These are phyloP conservation scores for Termitomyces sp. DNA, from an alignment of 768 basidiomycete genomes.

Conservation along the genomic window DNA sequence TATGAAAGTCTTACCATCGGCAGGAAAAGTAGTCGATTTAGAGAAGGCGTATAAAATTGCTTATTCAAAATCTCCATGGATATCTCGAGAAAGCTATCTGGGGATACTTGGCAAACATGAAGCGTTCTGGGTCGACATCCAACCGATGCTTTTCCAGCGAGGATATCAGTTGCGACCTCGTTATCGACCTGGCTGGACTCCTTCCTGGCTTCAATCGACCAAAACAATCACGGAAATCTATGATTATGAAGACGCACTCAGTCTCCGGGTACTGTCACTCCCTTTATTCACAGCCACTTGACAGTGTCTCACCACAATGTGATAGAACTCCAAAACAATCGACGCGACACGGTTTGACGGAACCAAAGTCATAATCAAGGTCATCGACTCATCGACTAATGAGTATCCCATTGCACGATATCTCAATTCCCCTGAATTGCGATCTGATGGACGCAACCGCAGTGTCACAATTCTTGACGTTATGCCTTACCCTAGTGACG, in stretches of 20 bases:
- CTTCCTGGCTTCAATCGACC: background rate
- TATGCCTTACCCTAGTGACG: background rate
- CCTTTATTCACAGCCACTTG: background rate
- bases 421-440: background rate
- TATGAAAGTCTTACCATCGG: background rate
- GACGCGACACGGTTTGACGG: background rate
- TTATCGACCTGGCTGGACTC: constrained; percentile 6
- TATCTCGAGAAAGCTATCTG: background rate
- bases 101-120: background rate
- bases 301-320: background rate
- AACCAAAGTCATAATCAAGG: background rate
- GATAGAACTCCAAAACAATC: background rate
- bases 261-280: background rate
- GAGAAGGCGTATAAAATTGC: background rate
- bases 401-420: background rate
- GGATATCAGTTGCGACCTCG: constrained; percentile 1
- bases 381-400: background rate
- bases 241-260: background rate
- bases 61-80: background rate
- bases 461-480: background rate
- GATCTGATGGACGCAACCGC: background rate
- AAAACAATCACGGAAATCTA: background rate
- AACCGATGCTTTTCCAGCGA: background rate
- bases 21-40: background rate
- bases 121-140: background rate